Conservation (phyloP, 83 land plant genomes). For the Thuja plicata region DNA sequence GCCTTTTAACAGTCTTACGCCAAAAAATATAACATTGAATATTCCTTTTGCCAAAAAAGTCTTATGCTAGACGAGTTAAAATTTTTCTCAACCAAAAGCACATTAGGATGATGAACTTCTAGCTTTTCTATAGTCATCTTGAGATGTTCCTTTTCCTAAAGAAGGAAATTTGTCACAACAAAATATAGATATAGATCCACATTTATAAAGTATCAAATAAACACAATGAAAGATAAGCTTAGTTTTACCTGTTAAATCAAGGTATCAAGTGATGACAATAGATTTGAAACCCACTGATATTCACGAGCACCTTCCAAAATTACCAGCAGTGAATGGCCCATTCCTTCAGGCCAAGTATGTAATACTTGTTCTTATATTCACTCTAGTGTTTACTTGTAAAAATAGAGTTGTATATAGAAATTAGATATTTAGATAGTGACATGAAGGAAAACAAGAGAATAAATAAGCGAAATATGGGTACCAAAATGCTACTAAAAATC, state of each 20-base stretch:
- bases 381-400: too few species aligned
- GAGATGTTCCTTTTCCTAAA: slow-evolving; percentile 85
- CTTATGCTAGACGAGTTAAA: slow-evolving; percentile 86
- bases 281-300: slow-evolving; percentile 76
- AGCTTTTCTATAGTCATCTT: slow-evolving; percentile 87
- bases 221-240: slow-evolving; percentile 1
- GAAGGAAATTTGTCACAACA: background rate
- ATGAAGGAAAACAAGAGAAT: too few species aligned
- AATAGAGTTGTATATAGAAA: too few species aligned
- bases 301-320: slow-evolving; percentile 94
- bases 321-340: too few species aligned
- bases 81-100: slow-evolving; percentile 89
- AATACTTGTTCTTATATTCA: too few species aligned
- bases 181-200: background rate
- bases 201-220: slow-evolving; percentile 14
- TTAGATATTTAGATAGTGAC: too few species aligned
- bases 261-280: slow-evolving; percentile 77
- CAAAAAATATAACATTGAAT: too few species aligned
- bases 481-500: too few species aligned
- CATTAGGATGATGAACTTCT: slow-evolving; percentile 73
- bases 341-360: too few species aligned
- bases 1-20: slow-evolving; percentile 85
- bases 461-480: too few species aligned
- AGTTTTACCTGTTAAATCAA: slow-evolving; percentile 78
- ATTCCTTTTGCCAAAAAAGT: slow-evolving; percentile 76